These are phyloP conservation scores for Globisporangium megalacanthum DNA, from an alignment of 352 stramenopile genomes.

Conservation along the genomic window DNA sequence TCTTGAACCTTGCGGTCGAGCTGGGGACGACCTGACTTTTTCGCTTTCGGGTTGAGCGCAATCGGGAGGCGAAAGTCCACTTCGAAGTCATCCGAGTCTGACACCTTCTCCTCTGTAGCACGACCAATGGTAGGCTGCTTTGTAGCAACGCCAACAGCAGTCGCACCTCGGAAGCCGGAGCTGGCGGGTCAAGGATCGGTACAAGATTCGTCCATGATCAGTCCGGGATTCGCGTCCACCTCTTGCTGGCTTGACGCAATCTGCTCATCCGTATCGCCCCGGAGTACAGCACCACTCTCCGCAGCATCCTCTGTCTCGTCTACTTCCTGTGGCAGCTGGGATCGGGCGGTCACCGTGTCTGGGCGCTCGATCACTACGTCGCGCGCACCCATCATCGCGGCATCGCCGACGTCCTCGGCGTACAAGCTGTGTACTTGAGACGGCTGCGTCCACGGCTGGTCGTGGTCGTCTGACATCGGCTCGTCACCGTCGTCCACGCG, in stretches of 20 bases:
- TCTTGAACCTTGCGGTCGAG: background rate
- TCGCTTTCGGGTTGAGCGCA: background rate
- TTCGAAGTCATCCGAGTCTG: background rate
- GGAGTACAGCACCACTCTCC: no score
- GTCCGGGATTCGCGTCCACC: background rate
- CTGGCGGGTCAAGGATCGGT: background rate
- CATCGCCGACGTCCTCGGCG: background rate
- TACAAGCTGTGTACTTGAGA: background rate
- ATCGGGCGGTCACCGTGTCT: background rate
- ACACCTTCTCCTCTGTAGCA: no score
- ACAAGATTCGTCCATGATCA: background rate
- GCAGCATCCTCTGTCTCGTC: no score
- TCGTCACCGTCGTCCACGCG: background rate
- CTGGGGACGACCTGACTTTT: background rate
- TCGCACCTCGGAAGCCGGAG: no score
- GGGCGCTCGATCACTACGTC: background rate
- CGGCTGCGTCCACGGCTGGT: background rate
- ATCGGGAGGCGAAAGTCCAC: background rate
- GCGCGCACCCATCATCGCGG: background rate
- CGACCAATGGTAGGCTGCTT: no score
- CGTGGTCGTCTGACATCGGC: background rate
- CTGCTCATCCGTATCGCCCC: no score
- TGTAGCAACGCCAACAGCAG: no score
- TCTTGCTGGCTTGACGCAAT: no score
- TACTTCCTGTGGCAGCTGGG: no score